Conservation (phyloP, 371 early-diverging fungal genomes). For the Ecytonucleospora hepatopenaei region DNA sequence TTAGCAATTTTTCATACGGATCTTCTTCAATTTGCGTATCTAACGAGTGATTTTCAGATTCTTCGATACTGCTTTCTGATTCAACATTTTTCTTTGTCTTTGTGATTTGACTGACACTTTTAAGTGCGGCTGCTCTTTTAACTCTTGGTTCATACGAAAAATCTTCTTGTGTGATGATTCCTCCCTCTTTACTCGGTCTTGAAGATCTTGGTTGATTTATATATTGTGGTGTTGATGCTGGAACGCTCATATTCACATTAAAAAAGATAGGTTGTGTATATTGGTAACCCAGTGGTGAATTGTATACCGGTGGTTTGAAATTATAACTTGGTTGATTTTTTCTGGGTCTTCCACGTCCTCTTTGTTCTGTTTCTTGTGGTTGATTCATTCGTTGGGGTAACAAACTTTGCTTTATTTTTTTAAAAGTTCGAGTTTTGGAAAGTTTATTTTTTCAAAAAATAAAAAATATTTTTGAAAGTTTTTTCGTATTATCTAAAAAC, state of each 20-base stretch:
- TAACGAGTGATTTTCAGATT: constrained; percentile 7
- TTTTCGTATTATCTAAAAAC: too few relatives aligned
- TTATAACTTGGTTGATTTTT: constrained; percentile 5
- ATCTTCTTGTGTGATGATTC: constrained; percentile 2
- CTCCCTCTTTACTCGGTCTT: constrained; percentile 3
- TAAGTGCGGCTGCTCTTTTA: constrained; percentile 5
- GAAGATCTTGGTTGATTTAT: not conserved
- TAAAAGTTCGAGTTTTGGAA: too few relatives aligned
- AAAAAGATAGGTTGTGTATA: constrained; percentile 25
- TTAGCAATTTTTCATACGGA: constrained; percentile 50
- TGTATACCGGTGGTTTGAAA: constrained; percentile 31
- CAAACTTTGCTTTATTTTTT: too few relatives aligned
- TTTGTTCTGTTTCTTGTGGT: not conserved
- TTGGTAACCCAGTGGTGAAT: constrained; percentile 41
- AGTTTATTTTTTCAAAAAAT: too few relatives aligned
- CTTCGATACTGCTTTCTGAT: not conserved
- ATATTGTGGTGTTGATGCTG: not conserved
- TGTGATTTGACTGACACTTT: constrained; percentile 6
- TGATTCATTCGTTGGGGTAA: too few relatives aligned
- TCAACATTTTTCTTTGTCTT: not conserved
- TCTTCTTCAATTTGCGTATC: constrained; percentile 45
- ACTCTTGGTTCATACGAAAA: not conserved
- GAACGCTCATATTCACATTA: constrained; percentile 8
- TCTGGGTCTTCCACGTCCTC: constrained; percentile 3
- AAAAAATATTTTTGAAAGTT: too few relatives aligned